Evolutionary conservation across 2,329 filamentous ascomycete species (phyloP), one percentile per base, ranked within the genome.

Genomic region (Aspergillus sp.): DNA sequence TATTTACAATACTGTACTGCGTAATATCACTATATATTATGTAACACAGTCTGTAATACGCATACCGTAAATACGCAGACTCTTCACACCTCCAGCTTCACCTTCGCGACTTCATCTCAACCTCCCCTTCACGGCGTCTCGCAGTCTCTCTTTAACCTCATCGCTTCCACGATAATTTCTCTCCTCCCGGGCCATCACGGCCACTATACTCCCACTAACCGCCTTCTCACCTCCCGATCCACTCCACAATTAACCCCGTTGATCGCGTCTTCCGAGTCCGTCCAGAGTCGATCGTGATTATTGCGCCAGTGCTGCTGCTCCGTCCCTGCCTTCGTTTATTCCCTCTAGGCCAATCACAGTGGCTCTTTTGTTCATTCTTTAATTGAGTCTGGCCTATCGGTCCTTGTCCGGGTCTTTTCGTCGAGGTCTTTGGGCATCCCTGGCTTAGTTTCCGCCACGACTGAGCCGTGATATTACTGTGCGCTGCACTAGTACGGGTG

Each of bases 221-320:
- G 42, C 28, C 38, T 39, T 46, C 44, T 36, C 19, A 42, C 42
- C 19, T 45, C 36, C 40, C 42, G 44, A 8, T 10, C 19, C 35
- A 10, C 7, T 9, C 30, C 5, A 9, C 35, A 38, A 7, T 7
- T 38, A 5, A 38, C 47, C 46, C 49, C 44, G 41, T 32, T 54
- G 52, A 54, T 54, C 52, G 33, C 36, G 19, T 42, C 41, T 10
- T 35, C 30, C 42, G 42, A 44, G 33, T 44, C 42, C 34, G 33
- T 44, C 42, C 34, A 26, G 30, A 43, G 41, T 33, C 41, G 41
- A 43, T 43, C 41, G 41, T 33, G 41, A 32, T 35, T 34, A 27
- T 32, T 43, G 29, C 29, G 29, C 41, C 29, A 9, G 30, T 42
- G 28, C 40, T n/a, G 28, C 40, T 5, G 46, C 44, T 39, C 41